Base-by-base conservation (phyloP, 441 rosid species). In the Erysimum cheiri region DNA sequence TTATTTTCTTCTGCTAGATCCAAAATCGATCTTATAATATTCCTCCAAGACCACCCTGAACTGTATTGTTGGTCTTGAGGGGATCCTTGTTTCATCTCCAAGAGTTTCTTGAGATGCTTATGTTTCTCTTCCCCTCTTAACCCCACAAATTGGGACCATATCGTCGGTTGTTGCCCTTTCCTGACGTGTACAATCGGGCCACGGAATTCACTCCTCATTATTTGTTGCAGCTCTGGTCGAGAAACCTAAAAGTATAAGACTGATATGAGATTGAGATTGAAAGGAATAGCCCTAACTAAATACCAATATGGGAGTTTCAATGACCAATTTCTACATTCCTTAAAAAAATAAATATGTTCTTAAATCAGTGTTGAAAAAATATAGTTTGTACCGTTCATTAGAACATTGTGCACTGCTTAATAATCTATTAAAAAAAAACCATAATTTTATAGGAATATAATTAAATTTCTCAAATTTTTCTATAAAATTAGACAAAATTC, bases 121-220 rank as follows among this genome's bases (percentile, higher is more conserved):
- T 81, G 82, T 50, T 85, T 87, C 26, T 90, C 90, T 52, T 80
- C 69, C 43, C 70, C 82, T 63, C 73, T 67, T 56, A 82, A 77
- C 26, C 69, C 72, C 72, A 85, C 54, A 85, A 90, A 92, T 37
- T 77, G 80, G 17, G 74, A 60, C 96, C 93, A 90, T 19, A 76
- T 4, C 48, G 83, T 78, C 8, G 88, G 92, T 9, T 80, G 57
- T 24, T 60, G 80, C 26, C 50, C 50, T 44, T 84, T 71, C 0
- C 0, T 64, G 7, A 88, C 6, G 67, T 73, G 82, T 37, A 94
- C 85, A 35, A 95, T 80, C 4, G 93, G 89, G 4, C 97, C 96
- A 15, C 84, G 71, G 28, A 24, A 65, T 48, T 77, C 80, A 47
- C 76, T 59, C 73, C 17, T 77, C 75, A 88, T 44, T 2, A 92